Evolutionary conservation across 2,329 filamentous ascomycete species (phyloP), one percentile per base, ranked within the genome.

Genomic region (Coleophoma crateriformis): DNA sequence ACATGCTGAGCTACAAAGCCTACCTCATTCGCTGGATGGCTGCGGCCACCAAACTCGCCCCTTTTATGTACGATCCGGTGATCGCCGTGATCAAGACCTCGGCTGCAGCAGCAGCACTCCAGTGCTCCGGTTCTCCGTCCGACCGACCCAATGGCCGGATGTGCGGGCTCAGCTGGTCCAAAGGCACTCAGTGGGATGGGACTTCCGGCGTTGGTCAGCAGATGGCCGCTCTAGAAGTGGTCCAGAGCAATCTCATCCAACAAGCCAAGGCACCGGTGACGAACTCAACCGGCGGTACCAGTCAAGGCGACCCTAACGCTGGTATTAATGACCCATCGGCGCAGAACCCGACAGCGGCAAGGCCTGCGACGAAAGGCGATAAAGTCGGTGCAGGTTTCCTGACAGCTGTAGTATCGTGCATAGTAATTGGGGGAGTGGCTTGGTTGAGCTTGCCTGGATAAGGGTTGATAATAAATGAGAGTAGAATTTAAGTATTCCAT

Each of bases 1-100:
- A 85, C 54, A 78, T 83, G 61, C 73, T 74, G 19, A 76, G 75
- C 1, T 85, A 85, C 72, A 86, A 86, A 64, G 81, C 79, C 8
- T 85, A 84, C 60, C 71, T 85, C 8, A 66, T 77, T 1, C 77
- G 82, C 34, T 86, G 80, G 75, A 67, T 77, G 67, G 79, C 77
- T 13, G 70, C 74, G 3, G 73, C 79, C 4, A 74, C 73, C 1
- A 76, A 83, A 56, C 68, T 83, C 50, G 81, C 78, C 0, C 81
- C 81, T 0, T 82, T 75, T 57, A 78, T 77, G 3, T 66, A 68
- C 52, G 65, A 74, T 34, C 60, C 63, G 8, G 70, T 85, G 48
- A 70, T 77, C 59, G 72, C 76, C 0, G 70, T 73, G n/a, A 65
- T 86, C 3, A 67, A 67, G 12, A 69, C 77, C 6, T 84, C 82